Percentiles rank a stretch among this genome's conserved stretches.
Evolutionary conservation across 139 green algal genomes (phyloP).

Genomic region (Chlamydomonas applanata): DNA sequence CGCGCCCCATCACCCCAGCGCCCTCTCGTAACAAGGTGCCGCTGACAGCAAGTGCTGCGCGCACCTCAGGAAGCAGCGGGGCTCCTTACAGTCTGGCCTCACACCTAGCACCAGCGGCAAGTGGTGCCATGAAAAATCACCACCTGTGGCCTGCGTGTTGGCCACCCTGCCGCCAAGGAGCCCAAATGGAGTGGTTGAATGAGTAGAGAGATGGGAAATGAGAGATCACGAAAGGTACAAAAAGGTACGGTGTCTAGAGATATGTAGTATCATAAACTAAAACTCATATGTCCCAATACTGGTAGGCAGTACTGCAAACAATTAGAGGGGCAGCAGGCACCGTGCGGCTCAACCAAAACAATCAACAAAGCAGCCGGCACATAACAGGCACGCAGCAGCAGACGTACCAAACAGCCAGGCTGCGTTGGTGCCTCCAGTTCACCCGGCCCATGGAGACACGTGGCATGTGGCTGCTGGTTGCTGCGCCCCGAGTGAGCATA

Average conservation of each 20-base stretch:
- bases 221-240: too few relatives aligned
- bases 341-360: too few relatives aligned
- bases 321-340: too few relatives aligned
- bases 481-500: not conserved
- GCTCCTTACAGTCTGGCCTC: not conserved
- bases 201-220: too few relatives aligned
- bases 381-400: too few relatives aligned
- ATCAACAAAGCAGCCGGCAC: too few relatives aligned
- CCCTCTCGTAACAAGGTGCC: too few relatives aligned
- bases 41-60: not conserved
- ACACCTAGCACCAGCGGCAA: not conserved
- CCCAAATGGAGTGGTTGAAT: not conserved
- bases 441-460: not conserved
- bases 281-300: too few relatives aligned
- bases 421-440: constrained; percentile 8
- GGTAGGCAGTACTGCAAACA: too few relatives aligned
- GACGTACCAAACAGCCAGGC: constrained; percentile 2
- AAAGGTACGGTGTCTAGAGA: too few relatives aligned
- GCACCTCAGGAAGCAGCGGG: constrained; percentile 4
- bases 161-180: not conserved
- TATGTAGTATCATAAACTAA: too few relatives aligned
- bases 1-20: too few relatives aligned
- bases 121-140: not conserved
- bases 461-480: not conserved
- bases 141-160: not conserved